Evolutionary conservation across 2,329 filamentous ascomycete genomes (phyloP).

Genomic region (Thielaviopsis ethacetica): DNA sequence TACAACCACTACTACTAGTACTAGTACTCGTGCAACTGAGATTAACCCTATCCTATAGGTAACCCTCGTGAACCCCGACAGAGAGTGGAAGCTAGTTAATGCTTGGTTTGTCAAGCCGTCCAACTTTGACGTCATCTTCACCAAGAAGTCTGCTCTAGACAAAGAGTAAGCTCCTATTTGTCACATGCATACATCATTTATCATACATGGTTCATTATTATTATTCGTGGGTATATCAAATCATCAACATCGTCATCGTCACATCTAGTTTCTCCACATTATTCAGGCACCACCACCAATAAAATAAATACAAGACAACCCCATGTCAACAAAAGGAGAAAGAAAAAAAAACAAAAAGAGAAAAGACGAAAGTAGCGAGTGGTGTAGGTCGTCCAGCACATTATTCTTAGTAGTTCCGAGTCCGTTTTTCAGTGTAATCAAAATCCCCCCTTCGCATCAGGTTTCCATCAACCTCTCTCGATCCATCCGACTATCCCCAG

Average conservation of each 20-base stretch:
- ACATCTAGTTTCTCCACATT: not conserved
- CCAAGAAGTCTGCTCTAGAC: conserved; percentile 18
- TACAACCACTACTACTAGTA: not conserved
- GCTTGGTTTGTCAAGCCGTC: conserved; percentile 48
- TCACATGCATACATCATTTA: not conserved
- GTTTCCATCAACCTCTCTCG: not conserved
- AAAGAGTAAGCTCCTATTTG: not conserved
- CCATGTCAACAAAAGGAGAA: not conserved
- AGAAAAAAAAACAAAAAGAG: not conserved
- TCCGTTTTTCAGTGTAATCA: not conserved
- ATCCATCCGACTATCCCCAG: not conserved
- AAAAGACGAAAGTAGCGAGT: not conserved
- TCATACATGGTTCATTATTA: not conserved
- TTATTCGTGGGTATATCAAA: conserved; percentile 3
- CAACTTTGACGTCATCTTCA: conserved; percentile 33
- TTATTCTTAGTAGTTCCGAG: not conserved
- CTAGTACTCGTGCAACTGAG: not conserved
- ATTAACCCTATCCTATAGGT: not conserved
- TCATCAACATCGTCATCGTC: not conserved
- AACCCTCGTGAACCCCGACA: conserved; percentile 24
- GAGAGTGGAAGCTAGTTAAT: conserved; percentile 43
- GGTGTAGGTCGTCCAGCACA: not conserved
- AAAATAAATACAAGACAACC: not conserved
- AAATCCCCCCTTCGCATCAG: not conserved
- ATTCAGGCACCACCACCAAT: not conserved